Evolutionary conservation across 805 yeast genomes (phyloP).

Genomic region (Metschnikowia corniflorae): DNA sequence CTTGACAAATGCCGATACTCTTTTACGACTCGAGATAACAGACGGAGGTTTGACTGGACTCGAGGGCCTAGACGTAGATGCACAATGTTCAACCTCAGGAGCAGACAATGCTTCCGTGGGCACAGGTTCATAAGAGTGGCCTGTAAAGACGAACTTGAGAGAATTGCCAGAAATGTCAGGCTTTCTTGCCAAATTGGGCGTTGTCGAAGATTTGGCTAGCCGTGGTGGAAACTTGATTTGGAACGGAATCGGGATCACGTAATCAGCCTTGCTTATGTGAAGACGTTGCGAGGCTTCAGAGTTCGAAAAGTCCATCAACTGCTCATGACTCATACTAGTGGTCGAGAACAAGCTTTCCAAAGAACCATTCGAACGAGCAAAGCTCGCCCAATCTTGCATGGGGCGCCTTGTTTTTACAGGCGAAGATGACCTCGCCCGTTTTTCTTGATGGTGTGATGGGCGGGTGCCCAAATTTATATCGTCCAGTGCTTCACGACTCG

Average conservation of each 20-base stretch:
- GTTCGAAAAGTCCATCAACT: constrained; percentile 26
- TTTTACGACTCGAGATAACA: constrained; percentile 23
- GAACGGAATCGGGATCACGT: constrained; percentile 43
- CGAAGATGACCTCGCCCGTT: constrained; percentile 34
- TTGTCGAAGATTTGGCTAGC: constrained; percentile 20
- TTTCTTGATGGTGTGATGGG: constrained; percentile 8
- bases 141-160: constrained; percentile 30
- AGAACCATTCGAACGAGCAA: constrained; percentile 9
- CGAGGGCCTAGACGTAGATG: constrained; percentile 1
- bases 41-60: constrained; percentile 25
- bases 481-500: constrained; percentile 5
- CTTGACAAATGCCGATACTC: constrained; percentile 23
- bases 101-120: constrained; percentile 7
- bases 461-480: constrained; percentile 8
- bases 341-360: constrained; percentile 25
- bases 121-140: constrained; percentile 35
- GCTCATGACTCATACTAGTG: constrained; percentile 22
- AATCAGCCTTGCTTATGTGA: constrained; percentile 28
- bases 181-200: not conserved
- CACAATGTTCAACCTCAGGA: not conserved
- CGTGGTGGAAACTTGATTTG: constrained; percentile 40
- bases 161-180: not conserved
- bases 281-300: constrained; percentile 36
- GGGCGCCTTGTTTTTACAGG: constrained; percentile 31
- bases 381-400: constrained; percentile 20